phyloP scores from a whole-genome alignment of 1,284 basidiomycete species.

The Inonotus obliquus region DNA sequence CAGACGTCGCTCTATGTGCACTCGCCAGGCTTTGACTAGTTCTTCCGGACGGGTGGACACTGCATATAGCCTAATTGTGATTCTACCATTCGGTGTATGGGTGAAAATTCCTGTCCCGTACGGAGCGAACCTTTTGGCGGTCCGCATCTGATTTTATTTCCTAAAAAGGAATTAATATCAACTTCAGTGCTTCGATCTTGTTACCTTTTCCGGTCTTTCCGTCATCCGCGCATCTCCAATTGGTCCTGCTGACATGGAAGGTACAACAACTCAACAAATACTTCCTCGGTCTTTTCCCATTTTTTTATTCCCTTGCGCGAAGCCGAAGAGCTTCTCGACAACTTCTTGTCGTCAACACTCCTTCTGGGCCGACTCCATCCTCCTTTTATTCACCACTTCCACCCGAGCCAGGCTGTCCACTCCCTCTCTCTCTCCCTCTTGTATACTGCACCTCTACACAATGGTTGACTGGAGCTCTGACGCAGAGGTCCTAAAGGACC shows the following conservation, averaged over 20 bases:
- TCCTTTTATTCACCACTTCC: background rate
- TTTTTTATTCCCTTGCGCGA: background rate
- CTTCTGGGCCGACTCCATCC: background rate
- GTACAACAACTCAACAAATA: background rate
- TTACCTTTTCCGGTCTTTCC: background rate
- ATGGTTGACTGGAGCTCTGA: constrained; percentile 60
- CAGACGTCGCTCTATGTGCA: background rate
- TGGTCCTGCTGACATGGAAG: background rate
- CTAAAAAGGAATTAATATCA: background rate
- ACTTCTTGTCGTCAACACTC: background rate
- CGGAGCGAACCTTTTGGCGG: background rate
- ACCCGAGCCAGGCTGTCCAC: background rate
- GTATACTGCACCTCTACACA: background rate
- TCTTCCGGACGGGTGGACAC: background rate
- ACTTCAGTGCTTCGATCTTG: background rate
- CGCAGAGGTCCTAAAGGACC: constrained; percentile 46
- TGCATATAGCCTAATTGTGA: background rate
- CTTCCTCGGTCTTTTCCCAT: background rate
- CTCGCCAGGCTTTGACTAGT: no score
- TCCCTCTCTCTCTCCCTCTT: background rate
- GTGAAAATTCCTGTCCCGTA: background rate
- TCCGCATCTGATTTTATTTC: background rate
- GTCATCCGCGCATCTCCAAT: background rate
- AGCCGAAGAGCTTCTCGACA: constrained; percentile 1
- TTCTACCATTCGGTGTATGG: background rate